phyloP scores from a whole-genome alignment of 495 filamentous ascomycete species.

The Pyronema omphalodes region DNA sequence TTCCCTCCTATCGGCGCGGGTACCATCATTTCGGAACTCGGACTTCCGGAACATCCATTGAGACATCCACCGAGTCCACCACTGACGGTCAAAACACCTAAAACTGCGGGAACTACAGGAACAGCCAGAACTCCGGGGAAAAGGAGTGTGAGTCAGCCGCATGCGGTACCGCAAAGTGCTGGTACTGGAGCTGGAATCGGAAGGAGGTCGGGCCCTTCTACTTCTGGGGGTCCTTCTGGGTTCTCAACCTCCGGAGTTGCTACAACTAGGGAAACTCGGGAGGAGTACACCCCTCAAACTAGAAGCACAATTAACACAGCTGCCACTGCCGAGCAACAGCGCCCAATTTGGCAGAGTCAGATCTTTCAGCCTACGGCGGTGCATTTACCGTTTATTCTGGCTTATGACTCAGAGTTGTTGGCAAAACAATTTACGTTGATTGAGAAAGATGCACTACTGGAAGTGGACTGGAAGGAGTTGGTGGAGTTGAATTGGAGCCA shows the following conservation, averaged over 20 bases:
- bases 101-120: too few relatives aligned
- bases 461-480: constrained; percentile 94
- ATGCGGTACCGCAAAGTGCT: too few relatives aligned
- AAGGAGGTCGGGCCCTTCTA: too few relatives aligned
- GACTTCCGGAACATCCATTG: constrained; percentile 46
- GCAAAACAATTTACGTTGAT: constrained; percentile 91
- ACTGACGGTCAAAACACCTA: constrained; percentile 31
- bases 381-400: constrained; percentile 82
- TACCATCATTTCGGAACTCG: constrained; percentile 32
- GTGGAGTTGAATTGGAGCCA: constrained; percentile 86
- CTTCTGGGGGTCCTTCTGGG: too few relatives aligned
- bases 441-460: constrained; percentile 87
- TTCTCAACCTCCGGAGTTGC: too few relatives aligned
- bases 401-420: constrained; percentile 73
- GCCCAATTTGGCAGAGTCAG: not conserved
- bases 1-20: constrained; percentile 23
- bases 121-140: too few relatives aligned
- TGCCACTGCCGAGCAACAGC: constrained; percentile 7
- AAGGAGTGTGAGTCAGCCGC: too few relatives aligned
- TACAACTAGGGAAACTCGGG: not conserved
- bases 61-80: constrained; percentile 62
- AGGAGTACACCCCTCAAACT: not conserved
- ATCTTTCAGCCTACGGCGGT: constrained; percentile 23
- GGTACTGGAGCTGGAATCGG: too few relatives aligned
- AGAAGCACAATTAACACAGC: constrained; percentile 6